Conservation (phyloP, 2,329 filamentous ascomycete genomes). For the Exophiala sideris region DNA sequence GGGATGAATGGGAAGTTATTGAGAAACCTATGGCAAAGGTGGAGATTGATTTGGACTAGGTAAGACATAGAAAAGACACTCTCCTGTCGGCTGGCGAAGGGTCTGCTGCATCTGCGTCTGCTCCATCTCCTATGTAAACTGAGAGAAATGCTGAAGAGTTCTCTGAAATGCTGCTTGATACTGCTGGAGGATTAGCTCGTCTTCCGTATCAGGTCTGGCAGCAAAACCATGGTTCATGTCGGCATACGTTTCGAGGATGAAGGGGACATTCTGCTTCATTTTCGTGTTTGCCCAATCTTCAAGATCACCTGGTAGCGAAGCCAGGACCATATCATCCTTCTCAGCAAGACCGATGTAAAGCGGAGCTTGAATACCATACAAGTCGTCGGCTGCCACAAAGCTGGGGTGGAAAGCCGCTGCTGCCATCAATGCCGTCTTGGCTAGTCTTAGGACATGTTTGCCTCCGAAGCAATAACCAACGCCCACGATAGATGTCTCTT, state of each 20-base stretch:
- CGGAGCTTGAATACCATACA: slow-evolving; percentile 2
- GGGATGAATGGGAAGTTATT: slow-evolving; percentile 8
- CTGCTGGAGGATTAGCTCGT: background rate
- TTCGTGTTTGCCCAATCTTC: background rate
- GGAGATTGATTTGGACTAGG: background rate
- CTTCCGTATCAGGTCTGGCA: slow-evolving; percentile 8
- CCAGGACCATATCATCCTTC: slow-evolving; percentile 12
- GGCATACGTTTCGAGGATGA: slow-evolving; percentile 6
- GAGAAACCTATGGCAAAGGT: slow-evolving; percentile 1
- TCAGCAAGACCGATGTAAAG: slow-evolving; percentile 8
- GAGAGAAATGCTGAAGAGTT: background rate
- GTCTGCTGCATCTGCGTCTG: too few relatives aligned
- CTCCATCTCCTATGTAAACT: too few relatives aligned
- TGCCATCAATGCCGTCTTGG: background rate
- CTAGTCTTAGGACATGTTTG: slow-evolving; percentile 5
- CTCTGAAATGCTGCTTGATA: slow-evolving; percentile 6
- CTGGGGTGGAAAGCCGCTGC: slow-evolving; percentile 5
- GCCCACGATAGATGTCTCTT: background rate
- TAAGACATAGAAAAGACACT: too few relatives aligned
- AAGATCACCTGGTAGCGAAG: slow-evolving; percentile 1
- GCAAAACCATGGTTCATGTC: slow-evolving; percentile 13
- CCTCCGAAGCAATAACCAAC: slow-evolving; percentile 16
- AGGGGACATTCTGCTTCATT: background rate
- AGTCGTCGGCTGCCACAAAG: slow-evolving; percentile 4
- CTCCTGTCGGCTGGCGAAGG: too few relatives aligned